Evolutionary conservation across 2,329 filamentous ascomycete species (phyloP).

Genomic region (Aspergillus fumigatiaffinis): DNA sequence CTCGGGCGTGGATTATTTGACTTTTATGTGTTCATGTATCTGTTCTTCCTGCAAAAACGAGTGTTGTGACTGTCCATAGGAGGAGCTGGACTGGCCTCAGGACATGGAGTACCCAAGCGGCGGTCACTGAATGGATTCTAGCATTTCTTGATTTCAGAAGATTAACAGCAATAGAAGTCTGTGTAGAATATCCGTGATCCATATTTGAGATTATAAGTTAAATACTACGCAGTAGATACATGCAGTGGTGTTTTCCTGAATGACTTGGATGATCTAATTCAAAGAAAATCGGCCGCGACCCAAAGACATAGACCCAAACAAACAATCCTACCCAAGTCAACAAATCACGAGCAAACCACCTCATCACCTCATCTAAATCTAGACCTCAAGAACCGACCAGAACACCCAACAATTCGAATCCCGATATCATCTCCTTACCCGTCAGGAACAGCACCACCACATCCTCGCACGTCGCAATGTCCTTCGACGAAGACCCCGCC

Average conservation of each 20-base stretch:
- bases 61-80: background rate
- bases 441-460: background rate
- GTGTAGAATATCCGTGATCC: background rate
- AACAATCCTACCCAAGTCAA: background rate
- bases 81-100: background rate
- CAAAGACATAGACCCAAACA: background rate
- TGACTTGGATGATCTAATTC: background rate
- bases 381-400: background rate
- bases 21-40: background rate
- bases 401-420: background rate
- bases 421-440: background rate
- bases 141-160: background rate
- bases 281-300: background rate
- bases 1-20: background rate
- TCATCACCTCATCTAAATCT: background rate
- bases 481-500: conserved; percentile 3
- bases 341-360: background rate
- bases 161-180: background rate
- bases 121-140: background rate
- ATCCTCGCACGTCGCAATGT: background rate
- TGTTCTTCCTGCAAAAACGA: background rate
- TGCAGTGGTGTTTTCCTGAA: background rate
- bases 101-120: background rate
- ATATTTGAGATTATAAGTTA: background rate
- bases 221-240: no score